phyloP scores from a whole-genome alignment of 768 basidiomycete species.

The Candolleomyces eurysporus region DNA sequence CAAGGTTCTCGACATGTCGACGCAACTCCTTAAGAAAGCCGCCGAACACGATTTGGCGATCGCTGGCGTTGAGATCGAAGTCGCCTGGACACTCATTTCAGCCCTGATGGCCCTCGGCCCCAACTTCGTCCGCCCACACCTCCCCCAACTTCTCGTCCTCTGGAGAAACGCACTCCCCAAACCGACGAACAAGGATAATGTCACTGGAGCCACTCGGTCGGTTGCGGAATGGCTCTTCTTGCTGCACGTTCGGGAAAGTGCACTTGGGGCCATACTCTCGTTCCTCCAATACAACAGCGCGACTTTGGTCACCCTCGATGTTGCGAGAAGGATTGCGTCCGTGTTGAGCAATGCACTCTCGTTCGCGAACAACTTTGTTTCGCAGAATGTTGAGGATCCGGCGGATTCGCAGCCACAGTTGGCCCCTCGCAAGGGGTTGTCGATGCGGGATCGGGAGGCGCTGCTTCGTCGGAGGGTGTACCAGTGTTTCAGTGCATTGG shows the following conservation, averaged over 20 bases:
- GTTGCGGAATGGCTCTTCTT: slow-evolving; percentile 88
- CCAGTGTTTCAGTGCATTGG: slow-evolving; percentile 85
- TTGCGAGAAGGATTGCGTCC: slow-evolving; percentile 83
- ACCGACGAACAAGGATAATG: slow-evolving; percentile 83
- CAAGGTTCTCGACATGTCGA: slow-evolving; percentile 89
- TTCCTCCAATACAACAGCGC: slow-evolving; percentile 81
- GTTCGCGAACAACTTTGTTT: slow-evolving; percentile 83
- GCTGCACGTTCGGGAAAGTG: slow-evolving; percentile 85
- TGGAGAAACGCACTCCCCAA: slow-evolving; percentile 98
- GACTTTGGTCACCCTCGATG: slow-evolving; percentile 83
- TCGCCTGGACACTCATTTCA: slow-evolving; percentile 91
- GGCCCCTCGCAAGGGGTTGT: slow-evolving; percentile 40
- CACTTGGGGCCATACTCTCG: slow-evolving; percentile 82
- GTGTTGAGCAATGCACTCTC: slow-evolving; percentile 86
- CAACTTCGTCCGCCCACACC: slow-evolving; percentile 89
- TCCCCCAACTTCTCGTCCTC: slow-evolving; percentile 90
- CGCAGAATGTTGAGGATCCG: slow-evolving; percentile 66
- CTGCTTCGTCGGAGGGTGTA: slow-evolving; percentile 82
- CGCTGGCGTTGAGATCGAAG: slow-evolving; percentile 83
- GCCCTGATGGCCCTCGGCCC: slow-evolving; percentile 91
- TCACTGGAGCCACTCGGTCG: slow-evolving; percentile 56
- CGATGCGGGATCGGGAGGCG: slow-evolving; percentile 76
- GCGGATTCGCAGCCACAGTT: slow-evolving; percentile 38
- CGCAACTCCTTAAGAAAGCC: slow-evolving; percentile 83
- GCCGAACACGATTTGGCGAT: slow-evolving; percentile 87